Conservation (phyloP, 2,329 filamentous ascomycete genomes). For the Cladosporium sp. region DNA sequence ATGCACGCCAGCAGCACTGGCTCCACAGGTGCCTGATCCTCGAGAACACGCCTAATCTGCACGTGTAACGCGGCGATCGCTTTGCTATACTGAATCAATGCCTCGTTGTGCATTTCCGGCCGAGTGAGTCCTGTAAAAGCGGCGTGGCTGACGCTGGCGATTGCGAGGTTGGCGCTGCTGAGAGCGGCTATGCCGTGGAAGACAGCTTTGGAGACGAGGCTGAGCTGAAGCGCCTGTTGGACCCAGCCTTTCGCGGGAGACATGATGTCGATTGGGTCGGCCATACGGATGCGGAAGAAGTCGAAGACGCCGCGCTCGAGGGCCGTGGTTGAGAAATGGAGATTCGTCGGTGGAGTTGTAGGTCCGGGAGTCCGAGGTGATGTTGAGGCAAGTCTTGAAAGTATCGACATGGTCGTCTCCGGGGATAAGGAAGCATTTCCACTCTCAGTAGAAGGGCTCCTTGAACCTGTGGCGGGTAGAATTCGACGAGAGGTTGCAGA, state of each 20-base stretch:
- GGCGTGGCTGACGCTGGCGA: background rate
- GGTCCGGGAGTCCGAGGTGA: background rate
- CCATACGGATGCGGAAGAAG: constrained; percentile 4
- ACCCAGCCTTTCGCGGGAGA: constrained; percentile 3
- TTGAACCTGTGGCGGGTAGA: background rate
- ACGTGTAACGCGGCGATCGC: background rate
- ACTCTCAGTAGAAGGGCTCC: background rate
- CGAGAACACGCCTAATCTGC: background rate
- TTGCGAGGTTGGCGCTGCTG: constrained; percentile 2
- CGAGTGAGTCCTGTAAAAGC: background rate
- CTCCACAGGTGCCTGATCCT: background rate
- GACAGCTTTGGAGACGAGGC: background rate
- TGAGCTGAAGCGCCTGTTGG: background rate
- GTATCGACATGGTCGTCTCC: background rate
- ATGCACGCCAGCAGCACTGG: constrained; percentile 8
- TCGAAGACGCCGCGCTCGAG: constrained; percentile 5
- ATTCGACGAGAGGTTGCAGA: constrained; percentile 1
- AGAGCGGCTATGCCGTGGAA: constrained; percentile 9
- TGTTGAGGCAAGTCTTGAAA: background rate
- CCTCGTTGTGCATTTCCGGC: background rate
- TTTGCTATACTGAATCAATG: constrained; percentile 6
- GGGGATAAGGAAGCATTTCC: background rate
- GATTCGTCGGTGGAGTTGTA: background rate
- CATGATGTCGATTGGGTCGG: constrained; percentile 4
- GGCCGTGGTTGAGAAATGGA: background rate